Base-by-base conservation (phyloP, 495 filamentous ascomycete species). In the Penicillium turbatum region DNA sequence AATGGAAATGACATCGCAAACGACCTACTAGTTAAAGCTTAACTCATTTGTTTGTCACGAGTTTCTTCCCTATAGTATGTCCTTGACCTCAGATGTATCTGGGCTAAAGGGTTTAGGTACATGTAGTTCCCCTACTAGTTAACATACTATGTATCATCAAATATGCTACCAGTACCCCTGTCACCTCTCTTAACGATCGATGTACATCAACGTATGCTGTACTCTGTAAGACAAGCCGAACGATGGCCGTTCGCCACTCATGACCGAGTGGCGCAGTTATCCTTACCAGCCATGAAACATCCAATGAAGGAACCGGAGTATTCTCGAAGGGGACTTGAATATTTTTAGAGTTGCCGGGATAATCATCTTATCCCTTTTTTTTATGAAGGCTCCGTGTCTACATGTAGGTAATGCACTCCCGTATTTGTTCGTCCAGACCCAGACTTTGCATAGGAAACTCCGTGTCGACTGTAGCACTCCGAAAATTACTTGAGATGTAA, bases 251-350 rank as follows among this genome's bases (percentile, higher is more conserved):
- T 55, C 36, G 53, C 53, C 53, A 41, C 53, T 39, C 29, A 61
- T 55, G 51, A 58, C 37, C 47, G 38, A 59, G 61, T 64, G 61
- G 61, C 61, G 61, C 52, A 58, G 57, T 38, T 45, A 12, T 32
- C 44, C 21, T 48, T 39, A 38, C 50, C 40, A 37, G 30, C 54
- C 19, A 37, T 27, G 10, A 7, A 27, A 27, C 3, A 32, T 30
- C 30, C 47, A 55, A 59, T 51, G 44, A 54, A 31, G 21, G 15
- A 17, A 34, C 35, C 21, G 11, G 29, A 46, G 41, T 38, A 40
- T 27, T 54, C 46, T 47, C 41, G 35, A 38, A 29, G 24, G 3
- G 3, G 34, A 30, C 13, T n/a, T 8, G 16, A 26, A 15, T 54
- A 55, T 46, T 55, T 51, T 59, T 47, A 45, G 48, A 56, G 54